phyloP scores from a whole-genome alignment of 2,329 filamentous ascomycete genomes.

The Aspergillus carbonarius region DNA sequence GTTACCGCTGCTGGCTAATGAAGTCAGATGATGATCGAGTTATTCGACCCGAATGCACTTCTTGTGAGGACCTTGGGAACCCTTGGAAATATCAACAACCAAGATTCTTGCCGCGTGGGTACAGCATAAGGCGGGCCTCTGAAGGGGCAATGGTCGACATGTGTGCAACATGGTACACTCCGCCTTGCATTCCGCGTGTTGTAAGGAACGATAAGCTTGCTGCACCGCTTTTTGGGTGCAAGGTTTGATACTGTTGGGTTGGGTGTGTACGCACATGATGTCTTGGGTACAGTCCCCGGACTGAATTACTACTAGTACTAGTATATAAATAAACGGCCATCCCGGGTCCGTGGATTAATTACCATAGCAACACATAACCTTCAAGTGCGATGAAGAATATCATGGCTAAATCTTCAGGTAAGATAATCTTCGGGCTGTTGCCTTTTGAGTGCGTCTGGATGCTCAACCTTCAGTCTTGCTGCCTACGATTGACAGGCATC shows the following conservation, averaged over 20 bases:
- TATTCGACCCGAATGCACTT: neutral
- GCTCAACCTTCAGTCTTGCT: too few species aligned
- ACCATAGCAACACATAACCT: too few species aligned
- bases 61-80: neutral
- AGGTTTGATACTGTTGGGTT: neutral
- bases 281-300: neutral
- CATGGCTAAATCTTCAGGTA: too few species aligned
- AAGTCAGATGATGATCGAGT: constrained; percentile 1
- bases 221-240: neutral
- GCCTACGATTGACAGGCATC: too few species aligned
- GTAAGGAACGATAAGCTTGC: neutral
- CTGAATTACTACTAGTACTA: too few species aligned
- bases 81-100: neutral
- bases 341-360: too few species aligned
- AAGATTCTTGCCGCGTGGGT: neutral
- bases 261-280: neutral
- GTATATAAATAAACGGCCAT: too few species aligned
- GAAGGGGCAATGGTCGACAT: neutral
- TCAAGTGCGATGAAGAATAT: too few species aligned
- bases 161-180: neutral
- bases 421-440: too few species aligned
- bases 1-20: too few species aligned
- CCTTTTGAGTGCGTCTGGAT: too few species aligned
- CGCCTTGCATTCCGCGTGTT: neutral
- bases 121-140: neutral